phyloP scores from a whole-genome alignment of 2,329 filamentous ascomycete genomes.

The Paecilomyces variotii region DNA sequence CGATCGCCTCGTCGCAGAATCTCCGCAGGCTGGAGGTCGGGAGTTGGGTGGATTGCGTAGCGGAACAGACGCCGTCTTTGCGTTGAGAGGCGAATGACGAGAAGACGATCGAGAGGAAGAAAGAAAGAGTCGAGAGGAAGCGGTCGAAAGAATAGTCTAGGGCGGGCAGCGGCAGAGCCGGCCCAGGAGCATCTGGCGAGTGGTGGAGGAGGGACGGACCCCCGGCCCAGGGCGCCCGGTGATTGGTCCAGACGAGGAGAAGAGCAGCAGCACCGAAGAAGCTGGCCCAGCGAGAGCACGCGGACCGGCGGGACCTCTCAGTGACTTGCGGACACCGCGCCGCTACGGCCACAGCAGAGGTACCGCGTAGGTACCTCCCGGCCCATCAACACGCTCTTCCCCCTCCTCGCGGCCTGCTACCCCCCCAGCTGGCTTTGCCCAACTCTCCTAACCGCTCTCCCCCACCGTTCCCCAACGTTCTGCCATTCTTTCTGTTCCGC shows the following conservation, averaged over 20 bases:
- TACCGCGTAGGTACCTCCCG: background rate
- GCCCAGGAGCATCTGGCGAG: constrained; percentile 21
- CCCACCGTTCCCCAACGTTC: constrained; percentile 38
- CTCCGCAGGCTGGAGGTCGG: constrained; percentile 1
- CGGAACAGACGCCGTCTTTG: constrained; percentile 2
- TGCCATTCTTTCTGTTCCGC: constrained; percentile 59
- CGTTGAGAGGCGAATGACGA: constrained; percentile 3
- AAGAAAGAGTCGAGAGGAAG: constrained; percentile 19
- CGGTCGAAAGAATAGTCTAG: constrained; percentile 14
- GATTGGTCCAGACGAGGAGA: constrained; percentile 33
- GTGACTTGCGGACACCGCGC: constrained; percentile 5
- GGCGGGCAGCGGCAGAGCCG: constrained; percentile 17
- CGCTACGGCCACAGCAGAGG: background rate
- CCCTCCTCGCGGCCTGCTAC: background rate
- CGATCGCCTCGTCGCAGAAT: background rate
- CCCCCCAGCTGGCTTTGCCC: constrained; percentile 25
- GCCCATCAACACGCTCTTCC: background rate
- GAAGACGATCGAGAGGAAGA: constrained; percentile 3
- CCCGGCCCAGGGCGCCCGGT: constrained; percentile 20
- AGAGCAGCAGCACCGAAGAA: background rate
- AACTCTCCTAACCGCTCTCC: constrained; percentile 24
- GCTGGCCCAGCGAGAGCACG: background rate
- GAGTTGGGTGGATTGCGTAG: constrained; percentile 1
- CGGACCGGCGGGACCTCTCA: background rate
- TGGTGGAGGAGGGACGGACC: constrained; percentile 21